Evolutionary conservation across 2,329 filamentous ascomycete species (phyloP).

Genomic region (Aureobasidium subglaciale): DNA sequence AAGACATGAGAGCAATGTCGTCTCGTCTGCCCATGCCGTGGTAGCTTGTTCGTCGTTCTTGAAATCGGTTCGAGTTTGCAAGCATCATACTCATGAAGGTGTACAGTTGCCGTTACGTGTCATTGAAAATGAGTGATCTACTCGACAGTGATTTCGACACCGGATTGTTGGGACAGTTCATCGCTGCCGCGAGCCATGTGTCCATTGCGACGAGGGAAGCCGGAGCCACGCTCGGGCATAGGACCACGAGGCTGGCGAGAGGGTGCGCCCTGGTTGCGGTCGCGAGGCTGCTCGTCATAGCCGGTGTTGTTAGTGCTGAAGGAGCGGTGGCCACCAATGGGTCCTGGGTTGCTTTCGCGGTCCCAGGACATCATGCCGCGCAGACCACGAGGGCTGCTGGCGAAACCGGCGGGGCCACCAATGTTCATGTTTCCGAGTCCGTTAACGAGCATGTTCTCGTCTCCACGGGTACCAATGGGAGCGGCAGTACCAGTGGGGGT

Average conservation of each 20-base stretch:
- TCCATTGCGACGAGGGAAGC: constrained; percentile 53
- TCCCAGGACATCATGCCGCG: constrained; percentile 57
- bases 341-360: constrained; percentile 47
- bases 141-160: constrained; percentile 58
- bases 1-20: constrained; percentile 7
- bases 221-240: constrained; percentile 52
- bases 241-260: constrained; percentile 57
- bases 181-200: constrained; percentile 57
- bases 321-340: constrained; percentile 58
- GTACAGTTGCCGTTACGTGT: constrained; percentile 15
- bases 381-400: constrained; percentile 51
- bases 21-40: constrained; percentile 16
- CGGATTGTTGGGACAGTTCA: constrained; percentile 51
- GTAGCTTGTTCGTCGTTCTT: constrained; percentile 11
- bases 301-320: constrained; percentile 52
- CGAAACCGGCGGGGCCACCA: constrained; percentile 38
- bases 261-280: constrained; percentile 42
- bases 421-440: constrained; percentile 56
- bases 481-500: constrained; percentile 60
- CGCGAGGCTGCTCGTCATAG: constrained; percentile 50
- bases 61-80: constrained; percentile 16
- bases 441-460: constrained; percentile 55
- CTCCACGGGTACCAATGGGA: constrained; percentile 50
- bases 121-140: constrained; percentile 28
- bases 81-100: constrained; percentile 15